Conservation (phyloP, 257 asterid species). For the Fraxinus excelsior region DNA sequence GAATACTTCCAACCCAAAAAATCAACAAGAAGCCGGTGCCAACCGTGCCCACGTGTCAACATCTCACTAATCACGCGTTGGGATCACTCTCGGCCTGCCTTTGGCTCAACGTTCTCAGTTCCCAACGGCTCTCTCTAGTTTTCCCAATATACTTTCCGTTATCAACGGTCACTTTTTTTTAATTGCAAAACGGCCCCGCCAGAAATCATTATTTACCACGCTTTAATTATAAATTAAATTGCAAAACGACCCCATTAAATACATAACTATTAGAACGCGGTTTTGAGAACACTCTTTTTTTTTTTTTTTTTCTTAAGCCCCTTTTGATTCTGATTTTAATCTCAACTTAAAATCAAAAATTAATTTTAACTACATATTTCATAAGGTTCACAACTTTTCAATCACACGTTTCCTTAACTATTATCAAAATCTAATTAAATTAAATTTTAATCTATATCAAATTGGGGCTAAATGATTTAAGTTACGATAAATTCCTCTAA, state of each 20-base stretch:
- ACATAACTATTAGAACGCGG: not conserved
- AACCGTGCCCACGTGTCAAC: not conserved
- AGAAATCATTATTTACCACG: not conserved
- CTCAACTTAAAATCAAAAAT: too few species aligned
- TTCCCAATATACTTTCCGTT: not conserved
- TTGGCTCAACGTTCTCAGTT: not conserved
- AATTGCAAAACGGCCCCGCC: not conserved
- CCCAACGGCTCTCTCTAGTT: too few species aligned
- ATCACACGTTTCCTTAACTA: too few species aligned
- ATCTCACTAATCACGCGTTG: not conserved
- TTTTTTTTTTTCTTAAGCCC: too few species aligned
- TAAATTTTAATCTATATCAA: too few species aligned
- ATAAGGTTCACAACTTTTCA: too few species aligned
- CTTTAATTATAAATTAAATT: too few species aligned
- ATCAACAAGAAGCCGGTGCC: not conserved
- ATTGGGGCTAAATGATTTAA: not conserved
- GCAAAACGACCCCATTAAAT: not conserved
- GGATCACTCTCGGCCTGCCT: not conserved
- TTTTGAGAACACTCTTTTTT: too few species aligned
- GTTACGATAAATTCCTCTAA: not conserved
- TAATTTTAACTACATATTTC: too few species aligned
- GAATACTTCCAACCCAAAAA: not conserved
- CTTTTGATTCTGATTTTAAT: too few species aligned
- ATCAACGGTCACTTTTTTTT: slow-evolving; percentile 1
- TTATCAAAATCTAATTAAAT: too few species aligned